Percentiles rank a stretch among this genome's conserved stretches.
Conservation (phyloP, 1,284 basidiomycete species). For the Pseudozyma hubeiensis region DNA sequence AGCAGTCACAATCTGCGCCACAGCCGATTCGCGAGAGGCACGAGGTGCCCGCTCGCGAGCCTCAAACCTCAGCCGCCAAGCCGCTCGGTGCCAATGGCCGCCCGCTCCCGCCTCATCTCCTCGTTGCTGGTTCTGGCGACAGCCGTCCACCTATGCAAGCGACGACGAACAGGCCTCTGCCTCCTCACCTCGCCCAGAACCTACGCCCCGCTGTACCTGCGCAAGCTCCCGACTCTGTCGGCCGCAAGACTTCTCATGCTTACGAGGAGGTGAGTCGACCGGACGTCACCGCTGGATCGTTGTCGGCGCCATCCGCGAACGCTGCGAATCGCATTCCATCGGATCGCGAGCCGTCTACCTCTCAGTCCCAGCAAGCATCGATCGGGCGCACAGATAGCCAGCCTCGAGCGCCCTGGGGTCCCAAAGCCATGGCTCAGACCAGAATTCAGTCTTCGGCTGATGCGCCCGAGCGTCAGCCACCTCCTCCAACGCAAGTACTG, state of each 20-base stretch:
- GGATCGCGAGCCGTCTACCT: not conserved
- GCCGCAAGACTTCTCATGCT: conserved; percentile 35
- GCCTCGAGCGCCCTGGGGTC: conserved; percentile 35
- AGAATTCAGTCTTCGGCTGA: conserved; percentile 5
- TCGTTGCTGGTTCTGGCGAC: conserved; percentile 26
- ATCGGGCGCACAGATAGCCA: conserved; percentile 4
- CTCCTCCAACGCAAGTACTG: conserved; percentile 1
- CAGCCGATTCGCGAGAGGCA: conserved; percentile 9
- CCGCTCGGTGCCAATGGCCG: conserved; percentile 16
- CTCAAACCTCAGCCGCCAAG: not conserved
- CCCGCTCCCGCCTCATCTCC: conserved; percentile 40
- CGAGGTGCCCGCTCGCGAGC: conserved; percentile 1
- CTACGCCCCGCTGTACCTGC: conserved; percentile 25
- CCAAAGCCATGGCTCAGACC: conserved; percentile 23
- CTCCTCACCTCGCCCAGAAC: conserved; percentile 53
- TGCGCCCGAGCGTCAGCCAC: not conserved
- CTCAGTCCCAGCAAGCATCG: conserved; percentile 11
- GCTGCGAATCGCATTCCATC: not conserved
- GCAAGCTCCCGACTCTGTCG: conserved; percentile 4
- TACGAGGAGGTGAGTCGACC: conserved; percentile 28
- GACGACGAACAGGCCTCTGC: conserved; percentile 32
- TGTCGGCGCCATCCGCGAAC: not conserved
- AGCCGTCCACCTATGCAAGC: conserved; percentile 12
- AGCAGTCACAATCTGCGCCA: not conserved
- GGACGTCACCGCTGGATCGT: conserved; percentile 1